phyloP scores from a whole-genome alignment of 1,139 yeast species.

The Taiozyma sp. region DNA sequence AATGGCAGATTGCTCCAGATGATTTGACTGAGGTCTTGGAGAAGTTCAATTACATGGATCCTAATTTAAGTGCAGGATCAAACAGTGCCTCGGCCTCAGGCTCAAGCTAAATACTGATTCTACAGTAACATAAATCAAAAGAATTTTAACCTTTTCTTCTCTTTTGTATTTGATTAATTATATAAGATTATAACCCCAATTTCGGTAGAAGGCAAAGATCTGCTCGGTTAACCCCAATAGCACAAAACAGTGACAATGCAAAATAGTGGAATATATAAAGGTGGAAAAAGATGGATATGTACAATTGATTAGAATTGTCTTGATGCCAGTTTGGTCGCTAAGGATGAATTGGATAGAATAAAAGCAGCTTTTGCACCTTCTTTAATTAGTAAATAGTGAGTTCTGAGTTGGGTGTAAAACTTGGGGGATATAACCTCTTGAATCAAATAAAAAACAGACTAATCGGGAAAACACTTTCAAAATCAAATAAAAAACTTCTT shows the following conservation, averaged over 20 bases:
- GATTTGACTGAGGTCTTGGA: conserved; percentile 28
- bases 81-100: background rate
- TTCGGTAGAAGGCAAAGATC: background rate
- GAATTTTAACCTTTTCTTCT: background rate
- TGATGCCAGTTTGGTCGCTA: background rate
- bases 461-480: background rate
- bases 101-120: background rate
- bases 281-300: background rate
- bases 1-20: conserved; percentile 39
- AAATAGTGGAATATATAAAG: background rate
- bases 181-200: background rate
- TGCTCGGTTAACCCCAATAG: too few species aligned
- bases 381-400: background rate
- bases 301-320: background rate
- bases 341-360: background rate
- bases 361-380: background rate
- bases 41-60: background rate
- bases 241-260: background rate
- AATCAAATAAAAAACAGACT: background rate
- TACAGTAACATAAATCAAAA: background rate
- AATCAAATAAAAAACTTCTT: background rate
- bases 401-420: background rate
- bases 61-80: background rate
- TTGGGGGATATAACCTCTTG: background rate
- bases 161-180: background rate